Evolutionary conservation across 2,329 filamentous ascomycete species (phyloP).

Genomic region (Dactylellina cionopaga): DNA sequence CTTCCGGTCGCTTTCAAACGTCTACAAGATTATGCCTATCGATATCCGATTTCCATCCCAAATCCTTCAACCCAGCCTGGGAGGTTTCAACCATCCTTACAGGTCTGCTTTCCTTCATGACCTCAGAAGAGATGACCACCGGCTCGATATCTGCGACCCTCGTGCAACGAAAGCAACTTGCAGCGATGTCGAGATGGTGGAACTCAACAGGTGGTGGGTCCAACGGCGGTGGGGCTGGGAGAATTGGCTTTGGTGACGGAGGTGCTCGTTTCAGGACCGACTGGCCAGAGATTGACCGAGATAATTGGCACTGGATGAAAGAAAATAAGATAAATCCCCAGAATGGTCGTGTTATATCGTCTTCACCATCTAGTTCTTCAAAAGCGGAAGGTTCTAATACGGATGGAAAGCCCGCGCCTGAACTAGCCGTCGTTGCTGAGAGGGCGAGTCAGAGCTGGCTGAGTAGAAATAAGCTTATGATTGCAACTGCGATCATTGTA

Average conservation of each 20-base stretch:
- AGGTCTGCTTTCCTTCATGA: constrained; percentile 96
- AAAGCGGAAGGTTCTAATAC: constrained; percentile 13
- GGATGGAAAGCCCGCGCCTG: constrained; percentile 5
- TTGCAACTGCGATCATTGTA: constrained; percentile 34
- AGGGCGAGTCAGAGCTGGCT: constrained; percentile 46
- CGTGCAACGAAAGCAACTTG: constrained; percentile 79
- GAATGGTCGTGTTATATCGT: constrained; percentile 68
- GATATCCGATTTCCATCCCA: constrained; percentile 97
- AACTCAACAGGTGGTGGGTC: constrained; percentile 92
- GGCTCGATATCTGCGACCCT: constrained; percentile 82
- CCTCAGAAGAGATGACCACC: constrained; percentile 97
- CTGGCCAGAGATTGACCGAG: constrained; percentile 87
- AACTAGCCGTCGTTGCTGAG: constrained; percentile 10
- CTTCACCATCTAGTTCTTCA: not conserved
- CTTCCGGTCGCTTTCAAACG: constrained; percentile 92
- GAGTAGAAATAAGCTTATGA: constrained; percentile 45
- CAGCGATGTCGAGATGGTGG: constrained; percentile 88
- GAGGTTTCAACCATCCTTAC: constrained; percentile 96
- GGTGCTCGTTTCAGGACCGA: constrained; percentile 88
- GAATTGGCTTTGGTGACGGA: constrained; percentile 75
- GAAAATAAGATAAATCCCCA: constrained; percentile 79
- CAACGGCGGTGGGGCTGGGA: constrained; percentile 73
- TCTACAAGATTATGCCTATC: constrained; percentile 91
- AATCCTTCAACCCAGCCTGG: constrained; percentile 98
- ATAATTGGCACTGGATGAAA: constrained; percentile 93